These are phyloP conservation scores for Phlyctochytrium bullatum DNA, from an alignment of 192 early-diverging fungal species.

Conservation along the genomic window DNA sequence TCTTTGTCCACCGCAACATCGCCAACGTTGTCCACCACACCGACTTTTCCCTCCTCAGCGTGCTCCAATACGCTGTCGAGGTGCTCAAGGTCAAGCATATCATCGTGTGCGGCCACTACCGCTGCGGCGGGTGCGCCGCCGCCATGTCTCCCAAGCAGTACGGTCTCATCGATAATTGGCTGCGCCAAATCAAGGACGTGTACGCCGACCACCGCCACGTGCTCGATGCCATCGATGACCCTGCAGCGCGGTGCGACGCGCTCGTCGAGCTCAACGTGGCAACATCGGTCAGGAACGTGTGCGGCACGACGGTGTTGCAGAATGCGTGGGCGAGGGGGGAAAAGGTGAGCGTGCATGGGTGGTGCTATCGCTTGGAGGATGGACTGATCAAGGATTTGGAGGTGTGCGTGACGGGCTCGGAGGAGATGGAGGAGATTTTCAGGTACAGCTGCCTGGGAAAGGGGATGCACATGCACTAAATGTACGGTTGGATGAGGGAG, in stretches of 20 bases:
- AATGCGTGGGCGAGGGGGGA: constrained; percentile 81
- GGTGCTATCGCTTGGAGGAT: constrained; percentile 43
- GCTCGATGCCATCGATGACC: constrained; percentile 5
- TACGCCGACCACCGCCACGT: constrained; percentile 18
- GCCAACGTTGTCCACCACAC: constrained; percentile 84
- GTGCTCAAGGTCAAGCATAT: constrained; percentile 90
- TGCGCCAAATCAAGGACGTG: constrained; percentile 37
- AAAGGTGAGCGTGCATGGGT: constrained; percentile 58
- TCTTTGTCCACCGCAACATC: constrained; percentile 98
- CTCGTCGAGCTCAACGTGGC: constrained; percentile 73
- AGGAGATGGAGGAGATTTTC: constrained; percentile 16
- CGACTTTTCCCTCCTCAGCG: constrained; percentile 79
- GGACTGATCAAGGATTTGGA: constrained; percentile 25
- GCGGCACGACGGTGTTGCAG: constrained; percentile 80
- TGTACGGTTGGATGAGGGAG: too few species aligned
- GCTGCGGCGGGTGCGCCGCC: constrained; percentile 42
- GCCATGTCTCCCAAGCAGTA: constrained; percentile 41
- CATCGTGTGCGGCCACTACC: constrained; percentile 75
- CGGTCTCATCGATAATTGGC: constrained; percentile 39
- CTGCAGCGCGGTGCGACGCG: constrained; percentile 14
- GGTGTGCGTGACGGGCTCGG: constrained; percentile 15
- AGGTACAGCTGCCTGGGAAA: too few species aligned
- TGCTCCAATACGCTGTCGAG: constrained; percentile 92
- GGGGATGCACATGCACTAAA: too few species aligned
- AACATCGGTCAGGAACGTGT: constrained; percentile 70